Evolutionary conservation across 768 basidiomycete species (phyloP), one percentile per base, ranked within the genome.

Genomic region (Pulveroboletus sp.): DNA sequence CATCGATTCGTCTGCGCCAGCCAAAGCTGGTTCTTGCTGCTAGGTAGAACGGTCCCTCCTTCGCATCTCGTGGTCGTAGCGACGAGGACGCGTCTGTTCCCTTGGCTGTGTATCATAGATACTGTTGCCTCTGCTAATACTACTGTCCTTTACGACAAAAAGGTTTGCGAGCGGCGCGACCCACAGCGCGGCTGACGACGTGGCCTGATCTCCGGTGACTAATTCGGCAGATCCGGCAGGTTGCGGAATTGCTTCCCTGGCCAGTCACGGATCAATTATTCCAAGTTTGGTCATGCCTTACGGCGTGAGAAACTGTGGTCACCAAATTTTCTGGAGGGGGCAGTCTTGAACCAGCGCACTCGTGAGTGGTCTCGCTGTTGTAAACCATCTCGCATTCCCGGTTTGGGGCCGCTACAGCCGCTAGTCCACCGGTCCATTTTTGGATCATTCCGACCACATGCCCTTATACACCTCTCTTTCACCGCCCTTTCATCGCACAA

Each of bases 281-380:
- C 88, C 84, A 83, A 81, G 78, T 72, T 68, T 75, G 59, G 52
- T 76, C 83, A 79, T 67, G 31, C 71, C 79, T 82, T 89, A 70
- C 82, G 76, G 67, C 53, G 69, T 75, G 80, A 77, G 72, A 74
- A 70, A 77, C 77, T 55, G 78, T 80, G 83, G 80, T 76, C 71
- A 85, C 87, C 86, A 89, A 90, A 85, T 89, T 89, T 88, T 90
- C 88, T 81, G 85, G 86, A 89, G 88, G 86, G 85, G 85, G 82
- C 82, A 78, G 86, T 77, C 85, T 89, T 85, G 88, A 89, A 89
- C 85, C 83, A 86, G 88, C 87, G 88, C 88, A 81, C 88, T 78
- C 68, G 73, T 76, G 79, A 71, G 69, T 69, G 59, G 67, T 39
- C 56, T 67, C 79, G 85, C 81, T 79, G 86, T 72, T 71, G 21